Evolutionary conservation across 805 yeast species (phyloP).

Genomic region (Lipomyces anomalus): DNA sequence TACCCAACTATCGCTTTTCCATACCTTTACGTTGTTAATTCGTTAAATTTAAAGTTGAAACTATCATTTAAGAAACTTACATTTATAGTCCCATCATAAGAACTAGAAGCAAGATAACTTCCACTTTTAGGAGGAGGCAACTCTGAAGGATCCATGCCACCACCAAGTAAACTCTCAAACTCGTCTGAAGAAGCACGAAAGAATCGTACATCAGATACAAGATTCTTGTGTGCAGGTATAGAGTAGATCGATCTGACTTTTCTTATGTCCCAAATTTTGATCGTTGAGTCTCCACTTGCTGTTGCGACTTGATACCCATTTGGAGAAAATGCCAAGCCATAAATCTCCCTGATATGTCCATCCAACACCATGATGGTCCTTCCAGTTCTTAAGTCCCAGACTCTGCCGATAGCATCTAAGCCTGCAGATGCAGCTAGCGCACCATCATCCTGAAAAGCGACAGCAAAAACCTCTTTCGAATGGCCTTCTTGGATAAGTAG

Average conservation of each 20-base stretch:
- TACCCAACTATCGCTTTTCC: conserved; percentile 70
- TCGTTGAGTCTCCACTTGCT: conserved; percentile 75
- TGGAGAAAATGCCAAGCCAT: conserved; percentile 65
- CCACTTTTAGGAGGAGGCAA: conserved; percentile 40
- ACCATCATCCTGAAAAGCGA: conserved; percentile 69
- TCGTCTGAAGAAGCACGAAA: conserved; percentile 32
- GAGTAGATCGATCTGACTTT: conserved; percentile 39
- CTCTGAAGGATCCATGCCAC: conserved; percentile 32
- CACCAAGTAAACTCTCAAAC: conserved; percentile 27
- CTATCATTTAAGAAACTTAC: conserved; percentile 3
- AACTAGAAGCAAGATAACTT: conserved; percentile 49
- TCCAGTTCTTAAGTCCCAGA: conserved; percentile 89
- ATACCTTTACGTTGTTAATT: conserved; percentile 30
- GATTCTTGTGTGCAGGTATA: conserved; percentile 68
- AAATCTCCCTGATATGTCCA: conserved; percentile 69
- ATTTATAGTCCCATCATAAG: conserved; percentile 67
- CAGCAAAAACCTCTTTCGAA: conserved; percentile 57
- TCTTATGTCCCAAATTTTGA: conserved; percentile 85
- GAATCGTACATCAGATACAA: conserved; percentile 63
- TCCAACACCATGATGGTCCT: conserved; percentile 49
- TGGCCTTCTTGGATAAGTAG: conserved; percentile 82
- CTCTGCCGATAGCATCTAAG: conserved; percentile 59
- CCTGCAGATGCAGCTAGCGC: conserved; percentile 72
- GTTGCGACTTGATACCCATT: conserved; percentile 74
- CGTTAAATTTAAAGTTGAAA: neutral